Conservation (phyloP, 163 green algal species). For the Coccomyxa subellipsoidea region DNA sequence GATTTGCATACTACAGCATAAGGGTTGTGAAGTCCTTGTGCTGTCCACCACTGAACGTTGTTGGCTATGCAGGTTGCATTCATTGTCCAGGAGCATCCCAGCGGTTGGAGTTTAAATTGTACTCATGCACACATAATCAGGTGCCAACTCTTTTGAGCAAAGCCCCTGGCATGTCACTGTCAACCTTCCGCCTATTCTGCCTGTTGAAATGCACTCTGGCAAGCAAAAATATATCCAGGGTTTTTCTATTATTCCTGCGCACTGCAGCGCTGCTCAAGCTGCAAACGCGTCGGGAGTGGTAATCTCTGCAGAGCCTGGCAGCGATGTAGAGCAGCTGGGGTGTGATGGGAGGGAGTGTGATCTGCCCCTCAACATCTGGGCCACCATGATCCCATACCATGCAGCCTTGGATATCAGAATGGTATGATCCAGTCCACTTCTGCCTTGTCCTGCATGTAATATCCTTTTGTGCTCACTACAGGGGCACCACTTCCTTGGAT, state of each 20-base stretch:
- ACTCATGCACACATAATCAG: slow-evolving; percentile 16
- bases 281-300: slow-evolving; percentile 21
- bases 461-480: too few relatives aligned
- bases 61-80: slow-evolving; percentile 5
- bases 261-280: slow-evolving; percentile 2
- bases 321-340: slow-evolving; percentile 18
- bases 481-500: too few relatives aligned
- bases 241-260: not conserved
- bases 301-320: slow-evolving; percentile 13
- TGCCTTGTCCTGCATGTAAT: too few relatives aligned
- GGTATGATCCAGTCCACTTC: not conserved
- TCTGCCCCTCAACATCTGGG: slow-evolving; percentile 15
- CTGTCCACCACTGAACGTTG: too few relatives aligned
- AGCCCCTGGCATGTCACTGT: not conserved
- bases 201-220: too few relatives aligned
- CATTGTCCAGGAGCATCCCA: not conserved
- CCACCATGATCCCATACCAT: slow-evolving; percentile 25
- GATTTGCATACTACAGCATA: too few relatives aligned
- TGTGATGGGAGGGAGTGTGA: slow-evolving; percentile 26
- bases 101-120: not conserved
- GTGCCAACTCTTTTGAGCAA: not conserved
- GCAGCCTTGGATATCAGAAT: slow-evolving; percentile 1
- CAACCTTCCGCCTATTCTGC: not conserved
- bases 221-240: not conserved
- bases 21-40: too few relatives aligned